These are phyloP conservation scores for Trichoderma erinaceum DNA, from an alignment of 495 filamentous ascomycete genomes.

Conservation along the genomic window DNA sequence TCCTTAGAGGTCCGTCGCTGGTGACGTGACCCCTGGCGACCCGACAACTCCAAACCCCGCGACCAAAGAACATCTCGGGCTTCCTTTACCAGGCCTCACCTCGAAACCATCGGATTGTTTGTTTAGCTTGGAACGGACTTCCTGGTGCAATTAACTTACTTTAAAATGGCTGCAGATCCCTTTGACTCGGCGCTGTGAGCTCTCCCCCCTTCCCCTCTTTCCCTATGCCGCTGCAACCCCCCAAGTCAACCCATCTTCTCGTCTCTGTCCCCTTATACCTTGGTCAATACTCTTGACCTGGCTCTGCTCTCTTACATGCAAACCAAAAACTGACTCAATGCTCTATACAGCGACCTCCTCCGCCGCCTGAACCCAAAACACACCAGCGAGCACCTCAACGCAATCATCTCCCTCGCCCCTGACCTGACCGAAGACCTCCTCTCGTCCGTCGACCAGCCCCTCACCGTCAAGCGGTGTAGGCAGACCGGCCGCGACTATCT, in stretches of 20 bases:
- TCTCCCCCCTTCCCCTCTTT: constrained; percentile 16
- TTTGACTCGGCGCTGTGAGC: constrained; percentile 81
- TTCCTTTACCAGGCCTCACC: neutral
- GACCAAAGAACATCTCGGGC: neutral
- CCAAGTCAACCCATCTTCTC: constrained; percentile 12
- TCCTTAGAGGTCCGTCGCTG: neutral
- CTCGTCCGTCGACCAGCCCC: constrained; percentile 91
- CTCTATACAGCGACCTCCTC: constrained; percentile 75
- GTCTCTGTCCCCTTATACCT: neutral
- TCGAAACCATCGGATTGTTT: neutral
- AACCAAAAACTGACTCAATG: neutral
- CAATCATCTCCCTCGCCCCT: constrained; percentile 78
- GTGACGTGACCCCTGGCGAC: constrained; percentile 15
- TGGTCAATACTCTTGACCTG: neutral
- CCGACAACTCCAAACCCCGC: constrained; percentile 12
- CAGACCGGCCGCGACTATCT: constrained; percentile 93
- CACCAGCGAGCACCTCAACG: constrained; percentile 75
- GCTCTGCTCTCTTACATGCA: neutral
- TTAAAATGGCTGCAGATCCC: constrained; percentile 48
- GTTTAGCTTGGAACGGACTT: neutral
- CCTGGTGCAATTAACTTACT: neutral
- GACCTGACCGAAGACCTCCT: constrained; percentile 96
- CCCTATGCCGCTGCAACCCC: neutral
- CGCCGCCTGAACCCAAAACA: constrained; percentile 92
- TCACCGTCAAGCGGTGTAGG: constrained; percentile 75